Conservation (phyloP, 805 yeast species). For the Metschnikowia proteae region DNA sequence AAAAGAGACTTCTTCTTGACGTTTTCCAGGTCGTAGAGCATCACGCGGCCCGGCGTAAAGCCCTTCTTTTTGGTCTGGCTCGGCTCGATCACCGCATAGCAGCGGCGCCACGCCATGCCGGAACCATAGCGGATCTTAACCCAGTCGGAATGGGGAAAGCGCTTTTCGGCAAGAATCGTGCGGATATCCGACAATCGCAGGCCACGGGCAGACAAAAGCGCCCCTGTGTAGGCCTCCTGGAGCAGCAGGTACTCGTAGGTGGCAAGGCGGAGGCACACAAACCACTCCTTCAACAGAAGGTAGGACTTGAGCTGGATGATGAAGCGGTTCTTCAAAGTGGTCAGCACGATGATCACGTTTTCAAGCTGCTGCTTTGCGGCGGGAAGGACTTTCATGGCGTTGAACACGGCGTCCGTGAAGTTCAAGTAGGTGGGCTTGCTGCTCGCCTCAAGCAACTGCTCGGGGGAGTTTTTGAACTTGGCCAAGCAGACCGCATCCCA, state of each 20-base stretch:
- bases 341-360: constrained; percentile 83
- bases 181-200: constrained; percentile 81
- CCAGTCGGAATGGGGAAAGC: constrained; percentile 91
- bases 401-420: constrained; percentile 84
- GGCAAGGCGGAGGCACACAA: constrained; percentile 75
- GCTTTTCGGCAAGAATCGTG: constrained; percentile 78
- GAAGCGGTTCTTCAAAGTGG: constrained; percentile 86
- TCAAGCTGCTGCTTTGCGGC: constrained; percentile 59
- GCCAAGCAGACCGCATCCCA: constrained; percentile 80
- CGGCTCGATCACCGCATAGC: constrained; percentile 86
- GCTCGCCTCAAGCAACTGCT: constrained; percentile 51
- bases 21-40: constrained; percentile 81
- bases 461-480: constrained; percentile 49
- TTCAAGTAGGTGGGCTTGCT: constrained; percentile 84
- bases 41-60: constrained; percentile 59
- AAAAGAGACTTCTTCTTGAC: constrained; percentile 65
- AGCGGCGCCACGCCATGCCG: constrained; percentile 97
- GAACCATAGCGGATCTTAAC: constrained; percentile 90
- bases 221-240: constrained; percentile 97
- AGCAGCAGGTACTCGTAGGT: constrained; percentile 75
- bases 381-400: constrained; percentile 64
- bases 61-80: constrained; percentile 47
- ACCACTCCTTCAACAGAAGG: constrained; percentile 71
- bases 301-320: constrained; percentile 71
- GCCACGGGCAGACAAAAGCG: constrained; percentile 88